Conservation (phyloP, 192 early-diverging fungal species). For the Linderina pennispora region DNA sequence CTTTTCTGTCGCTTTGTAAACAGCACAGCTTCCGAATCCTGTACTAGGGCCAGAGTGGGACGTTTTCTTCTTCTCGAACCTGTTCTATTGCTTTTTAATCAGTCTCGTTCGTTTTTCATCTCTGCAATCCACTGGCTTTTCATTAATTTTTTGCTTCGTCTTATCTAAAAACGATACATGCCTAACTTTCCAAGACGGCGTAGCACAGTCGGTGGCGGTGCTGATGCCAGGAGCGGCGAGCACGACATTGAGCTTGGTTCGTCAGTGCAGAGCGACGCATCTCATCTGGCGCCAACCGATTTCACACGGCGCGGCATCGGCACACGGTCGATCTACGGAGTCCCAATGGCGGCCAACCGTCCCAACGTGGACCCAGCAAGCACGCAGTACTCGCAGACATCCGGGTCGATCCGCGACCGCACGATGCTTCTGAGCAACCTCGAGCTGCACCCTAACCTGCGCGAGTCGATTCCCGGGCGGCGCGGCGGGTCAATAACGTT, state of each 20-base stretch:
- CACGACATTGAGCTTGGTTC: slow-evolving; percentile 13
- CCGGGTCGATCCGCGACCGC: slow-evolving; percentile 40
- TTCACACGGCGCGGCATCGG: slow-evolving; percentile 16
- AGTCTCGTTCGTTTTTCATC: no score
- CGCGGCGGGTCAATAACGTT: slow-evolving; percentile 2
- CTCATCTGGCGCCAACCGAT: slow-evolving; percentile 1
- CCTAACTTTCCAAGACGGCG: slow-evolving; percentile 1
- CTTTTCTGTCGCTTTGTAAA: no score
- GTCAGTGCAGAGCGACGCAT: slow-evolving; percentile 19
- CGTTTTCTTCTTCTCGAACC: no score
- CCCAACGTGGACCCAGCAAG: slow-evolving; percentile 2
- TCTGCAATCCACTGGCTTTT: no score
- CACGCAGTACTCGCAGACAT: slow-evolving; percentile 39
- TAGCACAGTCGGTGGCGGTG: slow-evolving; percentile 6
- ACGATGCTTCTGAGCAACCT: slow-evolving; percentile 40
- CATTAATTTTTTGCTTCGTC: no score
- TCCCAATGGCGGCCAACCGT: not conserved
- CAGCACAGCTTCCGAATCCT: no score
- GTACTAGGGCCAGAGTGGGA: no score
- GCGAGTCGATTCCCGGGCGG: slow-evolving; percentile 14
- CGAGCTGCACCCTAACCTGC: slow-evolving; percentile 14
- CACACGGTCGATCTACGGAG: slow-evolving; percentile 21
- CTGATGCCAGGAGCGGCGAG: slow-evolving; percentile 1
- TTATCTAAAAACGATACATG: no score
- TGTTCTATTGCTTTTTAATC: no score